A percentile compares a stretch with the other conserved stretches of the same genome.
These are phyloP conservation scores for Botrytis squamosa DNA, from an alignment of 2,329 filamentous ascomycete species.

Conservation along the genomic window DNA sequence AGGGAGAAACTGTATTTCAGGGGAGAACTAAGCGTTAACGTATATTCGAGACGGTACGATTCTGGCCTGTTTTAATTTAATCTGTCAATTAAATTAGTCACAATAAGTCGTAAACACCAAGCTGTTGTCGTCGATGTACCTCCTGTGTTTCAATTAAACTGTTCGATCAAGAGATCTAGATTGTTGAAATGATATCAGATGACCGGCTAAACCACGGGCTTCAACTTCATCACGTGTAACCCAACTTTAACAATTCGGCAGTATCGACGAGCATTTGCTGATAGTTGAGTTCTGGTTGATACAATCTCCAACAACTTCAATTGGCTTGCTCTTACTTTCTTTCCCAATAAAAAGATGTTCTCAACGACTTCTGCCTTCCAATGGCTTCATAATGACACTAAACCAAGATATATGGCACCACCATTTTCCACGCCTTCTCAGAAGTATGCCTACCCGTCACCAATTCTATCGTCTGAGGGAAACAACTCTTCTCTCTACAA, in stretches of 20 bases:
- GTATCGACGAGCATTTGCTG: background rate
- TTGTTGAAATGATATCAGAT: background rate
- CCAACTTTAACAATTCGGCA: background rate
- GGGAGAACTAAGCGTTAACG: background rate
- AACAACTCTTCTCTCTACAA: slow-evolving; percentile 14
- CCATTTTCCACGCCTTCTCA: slow-evolving; percentile 1
- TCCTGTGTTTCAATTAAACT: background rate
- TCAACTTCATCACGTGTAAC: background rate
- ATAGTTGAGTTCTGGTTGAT: background rate
- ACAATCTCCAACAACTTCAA: background rate
- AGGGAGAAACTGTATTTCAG: slow-evolving; percentile 2
- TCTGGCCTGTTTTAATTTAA: background rate
- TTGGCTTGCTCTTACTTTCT: background rate
- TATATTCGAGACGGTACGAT: background rate
- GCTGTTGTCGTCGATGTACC: background rate
- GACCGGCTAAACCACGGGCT: slow-evolving; percentile 1
- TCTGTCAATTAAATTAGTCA: no score
- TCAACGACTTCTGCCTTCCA: slow-evolving; percentile 11
- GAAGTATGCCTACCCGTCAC: slow-evolving; percentile 8
- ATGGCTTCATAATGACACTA: slow-evolving; percentile 10
- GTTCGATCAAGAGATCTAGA: background rate
- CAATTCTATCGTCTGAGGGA: background rate
- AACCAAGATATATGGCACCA: slow-evolving; percentile 10
- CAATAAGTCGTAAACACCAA: background rate
- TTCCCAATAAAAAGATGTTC: background rate